These are phyloP conservation scores for Globisporangium solare DNA, from an alignment of 352 stramenopile genomes.

Conservation along the genomic window DNA sequence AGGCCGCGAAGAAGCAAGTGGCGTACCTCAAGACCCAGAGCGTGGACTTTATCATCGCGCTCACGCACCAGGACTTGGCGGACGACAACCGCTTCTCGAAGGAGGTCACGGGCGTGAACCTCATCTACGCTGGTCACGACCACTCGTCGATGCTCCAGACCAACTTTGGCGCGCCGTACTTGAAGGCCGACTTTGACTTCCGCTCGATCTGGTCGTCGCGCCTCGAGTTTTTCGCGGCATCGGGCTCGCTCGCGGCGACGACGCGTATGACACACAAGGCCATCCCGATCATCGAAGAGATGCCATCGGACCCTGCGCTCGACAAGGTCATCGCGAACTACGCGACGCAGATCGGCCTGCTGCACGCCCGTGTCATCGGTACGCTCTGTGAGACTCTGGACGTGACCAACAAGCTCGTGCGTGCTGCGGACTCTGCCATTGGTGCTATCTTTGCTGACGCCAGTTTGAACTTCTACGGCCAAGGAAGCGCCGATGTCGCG, in stretches of 20 bases:
- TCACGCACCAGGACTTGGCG: slow-evolving; percentile 59
- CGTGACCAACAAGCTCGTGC: slow-evolving; percentile 9
- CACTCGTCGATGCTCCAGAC: slow-evolving; percentile 66
- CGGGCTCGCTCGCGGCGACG: slow-evolving; percentile 15
- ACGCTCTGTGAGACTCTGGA: slow-evolving; percentile 12
- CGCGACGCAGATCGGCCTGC: slow-evolving; percentile 22
- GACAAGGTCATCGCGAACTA: slow-evolving; percentile 54
- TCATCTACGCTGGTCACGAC: slow-evolving; percentile 69
- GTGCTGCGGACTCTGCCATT: slow-evolving; percentile 10
- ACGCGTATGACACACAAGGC: slow-evolving; percentile 46
- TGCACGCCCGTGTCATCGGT: neutral
- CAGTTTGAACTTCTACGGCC: slow-evolving; percentile 13
- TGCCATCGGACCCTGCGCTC: slow-evolving; percentile 42
- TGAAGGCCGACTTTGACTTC: too few species aligned
- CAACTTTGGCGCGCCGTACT: slow-evolving; percentile 34
- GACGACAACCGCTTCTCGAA: slow-evolving; percentile 62
- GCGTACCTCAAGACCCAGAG: slow-evolving; percentile 14
- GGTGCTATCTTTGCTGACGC: slow-evolving; percentile 10
- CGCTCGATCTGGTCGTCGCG: slow-evolving; percentile 15
- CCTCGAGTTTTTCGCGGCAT: slow-evolving; percentile 44
- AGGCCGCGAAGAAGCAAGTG: slow-evolving; percentile 48
- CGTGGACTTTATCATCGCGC: slow-evolving; percentile 63
- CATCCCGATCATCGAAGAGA: slow-evolving; percentile 50
- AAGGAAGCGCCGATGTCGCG: slow-evolving; percentile 9
- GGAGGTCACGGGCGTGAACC: slow-evolving; percentile 28